Base-by-base conservation (phyloP, 192 early-diverging fungal species). In the Coemansia sp. region DNA sequence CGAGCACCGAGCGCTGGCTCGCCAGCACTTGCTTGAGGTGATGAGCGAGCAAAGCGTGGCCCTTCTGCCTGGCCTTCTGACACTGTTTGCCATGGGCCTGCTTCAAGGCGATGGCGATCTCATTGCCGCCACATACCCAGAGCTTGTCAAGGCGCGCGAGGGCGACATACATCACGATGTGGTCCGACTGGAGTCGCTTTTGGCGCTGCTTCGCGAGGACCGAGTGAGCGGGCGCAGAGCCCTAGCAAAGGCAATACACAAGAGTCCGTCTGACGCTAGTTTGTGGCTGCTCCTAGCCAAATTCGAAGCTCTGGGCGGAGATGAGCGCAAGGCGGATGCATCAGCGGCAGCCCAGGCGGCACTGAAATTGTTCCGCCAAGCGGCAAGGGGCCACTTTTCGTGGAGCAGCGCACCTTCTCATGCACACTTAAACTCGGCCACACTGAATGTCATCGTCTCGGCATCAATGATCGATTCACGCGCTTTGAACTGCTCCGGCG, bases 1-100 rank as follows among this genome's bases (percentile, higher is more conserved):
- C 33, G 91, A 93, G 66, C 94, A 97, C 67, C 77, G 90, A 16
- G 82, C 75, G 6, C 79, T 95, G 40, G 95, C 94, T 34, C 92
- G 93, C 71, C 87, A 94, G 42, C 88, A 96, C 68, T 78, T 97
- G 60, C 84, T 96, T 2, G 73, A 80, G 15, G 76, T 68, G 40
- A 69, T 74, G 51, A 33, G n/a, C 51, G 70, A 70, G 20, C 67
- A 64, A 31, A 29, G 65, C 10, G 5, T 61, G 22, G 72, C 40
- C 3, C 61, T 60, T 41, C 40, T 73, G 9, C 63, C 73, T 1
- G 72, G 75, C 2, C 76, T 86, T 24, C 40, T 74, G 1, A 65
- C 81, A 13, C 74, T 86, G 62, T 80, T 82, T 52, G 86, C 82
- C 36, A 75, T 87, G n/a, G 82, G 74, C 3, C 20, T 85, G 54